Conservation (phyloP, 148 eudicot genomes). For the Spergularia marina region DNA sequence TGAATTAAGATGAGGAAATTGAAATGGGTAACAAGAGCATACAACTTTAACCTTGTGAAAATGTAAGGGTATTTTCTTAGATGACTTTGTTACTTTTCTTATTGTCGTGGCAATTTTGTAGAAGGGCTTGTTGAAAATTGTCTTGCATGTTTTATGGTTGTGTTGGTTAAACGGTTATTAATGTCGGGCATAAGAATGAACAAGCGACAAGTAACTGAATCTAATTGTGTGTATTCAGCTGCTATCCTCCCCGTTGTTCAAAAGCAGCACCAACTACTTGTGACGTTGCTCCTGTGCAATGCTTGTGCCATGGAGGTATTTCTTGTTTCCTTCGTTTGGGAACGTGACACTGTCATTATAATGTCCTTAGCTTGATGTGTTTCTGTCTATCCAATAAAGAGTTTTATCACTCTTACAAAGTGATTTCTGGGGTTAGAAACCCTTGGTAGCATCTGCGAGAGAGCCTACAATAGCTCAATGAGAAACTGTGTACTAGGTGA, state of each 20-base stretch:
- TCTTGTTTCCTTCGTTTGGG: background rate
- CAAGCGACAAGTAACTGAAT: background rate
- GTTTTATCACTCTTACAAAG: background rate
- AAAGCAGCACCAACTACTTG: conserved; percentile 89
- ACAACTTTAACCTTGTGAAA: too few relatives aligned
- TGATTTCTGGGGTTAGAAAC: background rate
- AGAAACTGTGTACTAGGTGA: background rate
- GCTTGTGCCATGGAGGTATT: conserved; percentile 87
- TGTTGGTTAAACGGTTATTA: background rate
- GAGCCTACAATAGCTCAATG: background rate
- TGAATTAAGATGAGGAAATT: too few relatives aligned
- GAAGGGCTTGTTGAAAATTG: background rate
- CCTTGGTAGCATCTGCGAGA: background rate
- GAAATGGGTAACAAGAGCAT: too few relatives aligned
- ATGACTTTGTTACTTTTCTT: too few relatives aligned
- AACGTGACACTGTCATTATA: background rate
- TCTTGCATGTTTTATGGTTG: background rate
- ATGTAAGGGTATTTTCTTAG: too few relatives aligned
- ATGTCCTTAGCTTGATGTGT: background rate
- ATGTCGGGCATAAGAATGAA: background rate
- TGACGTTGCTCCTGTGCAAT: conserved; percentile 76
- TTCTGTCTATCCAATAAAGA: background rate
- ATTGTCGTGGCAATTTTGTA: background rate
- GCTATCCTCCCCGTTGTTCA: conserved; percentile 74
- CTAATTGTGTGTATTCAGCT: conserved; percentile 43